Conservation (phyloP, 2,329 filamentous ascomycete genomes). For the Cordyceps pruinosa region DNA sequence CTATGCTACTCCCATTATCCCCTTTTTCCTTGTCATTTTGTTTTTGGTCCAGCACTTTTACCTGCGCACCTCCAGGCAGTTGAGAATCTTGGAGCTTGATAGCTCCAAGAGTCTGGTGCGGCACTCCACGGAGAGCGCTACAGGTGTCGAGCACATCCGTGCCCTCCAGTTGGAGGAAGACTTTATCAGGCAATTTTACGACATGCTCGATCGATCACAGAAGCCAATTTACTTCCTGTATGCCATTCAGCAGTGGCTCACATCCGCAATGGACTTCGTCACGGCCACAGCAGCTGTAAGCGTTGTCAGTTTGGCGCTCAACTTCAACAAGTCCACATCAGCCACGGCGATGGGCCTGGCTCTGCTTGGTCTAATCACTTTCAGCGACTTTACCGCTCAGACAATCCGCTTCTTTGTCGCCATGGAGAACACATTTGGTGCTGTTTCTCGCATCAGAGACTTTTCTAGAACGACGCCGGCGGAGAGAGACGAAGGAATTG, state of each 20-base stretch:
- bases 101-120: constrained; percentile 27
- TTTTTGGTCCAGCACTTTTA: constrained; percentile 27
- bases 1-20: constrained; percentile 24
- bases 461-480: background rate
- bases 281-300: constrained; percentile 37
- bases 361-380: constrained; percentile 18
- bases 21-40: constrained; percentile 19
- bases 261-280: constrained; percentile 40
- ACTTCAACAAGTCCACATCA: constrained; percentile 8
- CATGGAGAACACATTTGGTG: constrained; percentile 9
- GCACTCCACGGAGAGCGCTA: constrained; percentile 35
- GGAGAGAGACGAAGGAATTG: background rate
- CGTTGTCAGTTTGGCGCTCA: constrained; percentile 36
- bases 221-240: constrained; percentile 47
- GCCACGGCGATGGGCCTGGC: constrained; percentile 12
- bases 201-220: constrained; percentile 43
- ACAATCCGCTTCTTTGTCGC: constrained; percentile 22
- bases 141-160: constrained; percentile 41
- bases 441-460: background rate
- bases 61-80: constrained; percentile 29
- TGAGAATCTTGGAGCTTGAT: constrained; percentile 30
- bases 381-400: constrained; percentile 19
- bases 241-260: constrained; percentile 48
- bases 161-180: constrained; percentile 45
- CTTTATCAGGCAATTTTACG: constrained; percentile 35